Evolutionary conservation across 192 early-diverging fungal genomes (phyloP).

Genomic region (Entomortierella beljakovae): DNA sequence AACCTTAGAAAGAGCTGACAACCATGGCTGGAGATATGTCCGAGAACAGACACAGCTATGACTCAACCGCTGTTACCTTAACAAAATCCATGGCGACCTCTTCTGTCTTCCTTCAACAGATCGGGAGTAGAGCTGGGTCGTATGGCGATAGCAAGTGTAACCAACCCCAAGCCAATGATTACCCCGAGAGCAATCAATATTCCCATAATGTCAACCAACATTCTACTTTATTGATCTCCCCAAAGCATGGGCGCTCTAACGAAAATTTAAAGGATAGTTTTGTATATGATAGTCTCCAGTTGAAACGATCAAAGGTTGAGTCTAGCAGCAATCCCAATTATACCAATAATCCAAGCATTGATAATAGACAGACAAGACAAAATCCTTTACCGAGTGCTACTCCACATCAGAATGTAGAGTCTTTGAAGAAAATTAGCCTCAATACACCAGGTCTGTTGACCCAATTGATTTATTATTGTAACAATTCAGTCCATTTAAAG

Average conservation of each 20-base stretch:
- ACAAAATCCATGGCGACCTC: conserved; percentile 9
- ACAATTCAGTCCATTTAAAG: conserved; percentile 19
- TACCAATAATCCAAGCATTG: background rate
- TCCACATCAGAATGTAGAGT: background rate
- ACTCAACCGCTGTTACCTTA: conserved; percentile 12
- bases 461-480: conserved; percentile 5
- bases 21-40: conserved; percentile 10
- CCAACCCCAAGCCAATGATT: background rate
- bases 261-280: background rate
- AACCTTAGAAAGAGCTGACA: background rate
- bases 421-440: background rate
- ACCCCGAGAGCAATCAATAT: background rate
- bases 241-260: conserved; percentile 14
- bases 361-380: background rate
- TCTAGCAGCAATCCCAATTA: background rate
- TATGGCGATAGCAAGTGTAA: conserved; percentile 2
- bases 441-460: conserved; percentile 5
- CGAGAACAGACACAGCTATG: conserved; percentile 18
- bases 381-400: background rate
- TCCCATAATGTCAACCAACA: background rate
- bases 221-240: background rate
- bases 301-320: conserved; percentile 5
- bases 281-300: background rate
- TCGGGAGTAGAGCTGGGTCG: background rate
- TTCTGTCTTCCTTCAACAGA: conserved; percentile 14